A percentile compares a stretch with the other conserved stretches of the same genome.
Evolutionary conservation across 345 rosid genomes (phyloP).

Genomic region (Linum tenue): DNA sequence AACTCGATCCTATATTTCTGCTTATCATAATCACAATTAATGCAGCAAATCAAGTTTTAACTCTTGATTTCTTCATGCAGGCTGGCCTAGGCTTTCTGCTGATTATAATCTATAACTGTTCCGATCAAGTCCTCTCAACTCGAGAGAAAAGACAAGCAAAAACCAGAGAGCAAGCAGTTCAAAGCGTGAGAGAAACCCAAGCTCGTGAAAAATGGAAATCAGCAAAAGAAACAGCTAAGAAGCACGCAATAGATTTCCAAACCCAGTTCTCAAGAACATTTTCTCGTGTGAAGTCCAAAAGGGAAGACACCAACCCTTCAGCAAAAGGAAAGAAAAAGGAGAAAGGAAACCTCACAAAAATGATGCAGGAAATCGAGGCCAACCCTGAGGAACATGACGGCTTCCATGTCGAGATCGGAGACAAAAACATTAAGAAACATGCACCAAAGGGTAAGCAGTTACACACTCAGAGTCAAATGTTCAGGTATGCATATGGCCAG

Average conservation of each 20-base stretch:
- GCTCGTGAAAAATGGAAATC: slow-evolving; percentile 83
- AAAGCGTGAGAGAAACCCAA: slow-evolving; percentile 70
- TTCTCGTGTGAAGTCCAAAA: slow-evolving; percentile 55
- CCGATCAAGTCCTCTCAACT: slow-evolving; percentile 90
- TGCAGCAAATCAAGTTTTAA: slow-evolving; percentile 9
- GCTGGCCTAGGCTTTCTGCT: slow-evolving; percentile 69
- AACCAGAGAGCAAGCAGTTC: slow-evolving; percentile 86
- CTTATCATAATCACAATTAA: too few relatives aligned
- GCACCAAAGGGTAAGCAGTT: slow-evolving; percentile 70
- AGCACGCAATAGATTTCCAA: slow-evolving; percentile 57
- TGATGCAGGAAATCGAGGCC: slow-evolving; percentile 68
- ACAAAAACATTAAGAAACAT: slow-evolving; percentile 50
- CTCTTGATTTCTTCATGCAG: slow-evolving; percentile 31
- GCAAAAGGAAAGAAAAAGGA: slow-evolving; percentile 58
- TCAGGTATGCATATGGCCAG: slow-evolving; percentile 85
- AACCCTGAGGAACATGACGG: slow-evolving; percentile 67
- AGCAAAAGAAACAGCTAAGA: slow-evolving; percentile 83
- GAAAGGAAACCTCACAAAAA: slow-evolving; percentile 57
- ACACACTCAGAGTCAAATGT: slow-evolving; percentile 95
- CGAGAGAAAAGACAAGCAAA: slow-evolving; percentile 78
- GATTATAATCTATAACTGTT: slow-evolving; percentile 79
- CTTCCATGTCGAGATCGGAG: slow-evolving; percentile 72
- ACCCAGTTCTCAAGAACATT: slow-evolving; percentile 75
- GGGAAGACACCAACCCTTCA: slow-evolving; percentile 26
- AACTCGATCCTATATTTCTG: background rate